Percentiles rank a stretch among this genome's conserved stretches.
phyloP scores from a whole-genome alignment of 2,329 filamentous ascomycete species.

The Lecanicillium sp. region DNA sequence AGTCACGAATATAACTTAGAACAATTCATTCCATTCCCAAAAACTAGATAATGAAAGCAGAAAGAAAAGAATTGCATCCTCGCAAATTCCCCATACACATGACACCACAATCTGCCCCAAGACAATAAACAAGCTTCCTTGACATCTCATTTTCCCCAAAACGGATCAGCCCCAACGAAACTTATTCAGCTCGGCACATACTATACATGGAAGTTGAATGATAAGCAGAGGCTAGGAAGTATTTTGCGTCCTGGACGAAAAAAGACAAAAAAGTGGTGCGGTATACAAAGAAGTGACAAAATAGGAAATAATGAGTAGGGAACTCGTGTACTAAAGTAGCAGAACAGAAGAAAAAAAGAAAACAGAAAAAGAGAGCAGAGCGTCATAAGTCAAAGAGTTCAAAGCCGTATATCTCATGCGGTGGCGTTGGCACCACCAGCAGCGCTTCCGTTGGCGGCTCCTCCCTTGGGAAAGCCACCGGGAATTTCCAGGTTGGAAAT shows the following conservation, averaged over 20 bases:
- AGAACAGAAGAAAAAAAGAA: constrained; percentile 3
- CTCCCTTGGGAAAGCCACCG: constrained; percentile 53
- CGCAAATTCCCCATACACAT: background rate
- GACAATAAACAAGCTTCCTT: background rate
- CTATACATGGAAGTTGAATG: constrained; percentile 6
- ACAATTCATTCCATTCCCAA: background rate
- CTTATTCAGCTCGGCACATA: background rate
- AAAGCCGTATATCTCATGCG: constrained; percentile 42
- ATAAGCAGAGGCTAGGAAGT: background rate
- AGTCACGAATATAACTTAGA: too few relatives aligned
- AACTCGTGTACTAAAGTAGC: background rate
- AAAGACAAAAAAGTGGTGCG: constrained; percentile 11
- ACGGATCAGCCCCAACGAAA: background rate
- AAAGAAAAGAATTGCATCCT: background rate
- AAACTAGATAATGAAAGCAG: background rate
- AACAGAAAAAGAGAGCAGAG: constrained; percentile 1
- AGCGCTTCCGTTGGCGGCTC: constrained; percentile 39
- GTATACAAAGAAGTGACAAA: background rate
- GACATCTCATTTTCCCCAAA: too few relatives aligned
- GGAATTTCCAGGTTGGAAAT: constrained; percentile 65
- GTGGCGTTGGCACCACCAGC: constrained; percentile 32
- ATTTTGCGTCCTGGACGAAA: constrained; percentile 3
- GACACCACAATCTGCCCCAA: background rate
- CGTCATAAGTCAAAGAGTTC: constrained; percentile 5
- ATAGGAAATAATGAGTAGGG: constrained; percentile 7